Conservation (phyloP, 129 eudicot species). For the Artemisia argyi region DNA sequence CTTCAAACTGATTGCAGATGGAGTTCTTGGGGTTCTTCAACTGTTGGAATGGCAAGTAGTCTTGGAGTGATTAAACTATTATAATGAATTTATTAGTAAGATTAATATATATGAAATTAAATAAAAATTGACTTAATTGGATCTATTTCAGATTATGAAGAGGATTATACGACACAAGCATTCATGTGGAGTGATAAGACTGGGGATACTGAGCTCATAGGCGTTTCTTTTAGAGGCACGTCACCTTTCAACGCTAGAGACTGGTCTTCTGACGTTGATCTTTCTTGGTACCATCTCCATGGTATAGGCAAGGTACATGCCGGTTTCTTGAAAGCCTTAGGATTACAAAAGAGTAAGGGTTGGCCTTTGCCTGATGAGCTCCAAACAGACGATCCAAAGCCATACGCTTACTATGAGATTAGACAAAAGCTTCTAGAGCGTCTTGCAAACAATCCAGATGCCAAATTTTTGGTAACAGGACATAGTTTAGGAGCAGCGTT, state of each 20-base stretch:
- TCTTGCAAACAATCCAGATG: constrained; percentile 26
- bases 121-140: no score
- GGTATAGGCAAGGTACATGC: constrained; percentile 62
- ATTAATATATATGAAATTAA: no score
- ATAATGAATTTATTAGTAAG: no score
- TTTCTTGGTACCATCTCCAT: constrained; percentile 56
- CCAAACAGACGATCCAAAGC: constrained; percentile 1
- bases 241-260: constrained; percentile 55
- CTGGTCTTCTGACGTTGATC: constrained; percentile 62
- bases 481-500: constrained; percentile 76
- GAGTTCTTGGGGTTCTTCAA: constrained; percentile 42
- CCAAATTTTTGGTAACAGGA: constrained; percentile 56
- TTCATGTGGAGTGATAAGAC: constrained; percentile 46
- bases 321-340: constrained; percentile 75
- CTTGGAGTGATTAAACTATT: not conserved
- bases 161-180: constrained; percentile 48
- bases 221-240: constrained; percentile 72
- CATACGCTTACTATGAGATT: constrained; percentile 43
- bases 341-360: constrained; percentile 50
- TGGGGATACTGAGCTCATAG: constrained; percentile 38
- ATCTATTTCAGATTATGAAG: constrained; percentile 35
- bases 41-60: constrained; percentile 51
- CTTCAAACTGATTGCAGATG: constrained; percentile 46
- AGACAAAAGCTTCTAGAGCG: constrained; percentile 35
- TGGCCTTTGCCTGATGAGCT: constrained; percentile 46